phyloP scores from a whole-genome alignment of 75 land plant genomes.

The Picea sitchensis region DNA sequence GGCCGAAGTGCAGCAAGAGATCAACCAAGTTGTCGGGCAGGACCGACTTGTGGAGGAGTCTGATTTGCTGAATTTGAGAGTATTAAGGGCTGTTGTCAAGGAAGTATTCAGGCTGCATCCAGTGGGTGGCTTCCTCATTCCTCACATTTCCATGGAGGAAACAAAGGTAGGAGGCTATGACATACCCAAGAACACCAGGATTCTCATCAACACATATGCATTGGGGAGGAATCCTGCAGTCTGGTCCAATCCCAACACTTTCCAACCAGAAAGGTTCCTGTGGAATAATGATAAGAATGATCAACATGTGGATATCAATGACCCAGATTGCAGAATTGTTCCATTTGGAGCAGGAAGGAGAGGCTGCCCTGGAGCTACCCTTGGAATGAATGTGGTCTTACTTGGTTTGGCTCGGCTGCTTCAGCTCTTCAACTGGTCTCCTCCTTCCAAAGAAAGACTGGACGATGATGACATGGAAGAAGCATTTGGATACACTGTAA shows the following conservation, averaged over 20 bases:
- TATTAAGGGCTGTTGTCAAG: constrained; percentile 26
- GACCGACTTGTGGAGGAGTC: constrained; percentile 24
- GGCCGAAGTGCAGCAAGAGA: constrained; percentile 23
- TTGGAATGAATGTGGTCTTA: constrained; percentile 22
- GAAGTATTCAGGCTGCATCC: constrained; percentile 40
- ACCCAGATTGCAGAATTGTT: constrained; percentile 20
- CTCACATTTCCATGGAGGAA: constrained; percentile 18
- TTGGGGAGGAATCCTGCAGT: constrained; percentile 21
- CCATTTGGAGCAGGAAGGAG: constrained; percentile 38
- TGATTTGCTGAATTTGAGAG: constrained; percentile 23
- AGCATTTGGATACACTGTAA: constrained; percentile 1
- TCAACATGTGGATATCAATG: constrained; percentile 12
- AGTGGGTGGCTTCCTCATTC: constrained; percentile 23
- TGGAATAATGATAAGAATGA: not conserved
- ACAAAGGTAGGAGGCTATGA: constrained; percentile 31
- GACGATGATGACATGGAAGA: constrained; percentile 9
- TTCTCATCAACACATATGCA: constrained; percentile 30
- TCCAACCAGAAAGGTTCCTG: constrained; percentile 11
- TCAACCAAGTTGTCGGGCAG: constrained; percentile 17
- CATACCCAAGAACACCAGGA: constrained; percentile 33
- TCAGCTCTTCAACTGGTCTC: constrained; percentile 26
- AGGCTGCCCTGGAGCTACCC: constrained; percentile 28
- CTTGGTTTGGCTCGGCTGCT: constrained; percentile 20
- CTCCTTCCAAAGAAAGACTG: constrained; percentile 13
- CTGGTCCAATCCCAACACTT: constrained; percentile 12